Evolutionary conservation across 2,329 filamentous ascomycete genomes (phyloP).

Genomic region (Colletotrichum sp.): DNA sequence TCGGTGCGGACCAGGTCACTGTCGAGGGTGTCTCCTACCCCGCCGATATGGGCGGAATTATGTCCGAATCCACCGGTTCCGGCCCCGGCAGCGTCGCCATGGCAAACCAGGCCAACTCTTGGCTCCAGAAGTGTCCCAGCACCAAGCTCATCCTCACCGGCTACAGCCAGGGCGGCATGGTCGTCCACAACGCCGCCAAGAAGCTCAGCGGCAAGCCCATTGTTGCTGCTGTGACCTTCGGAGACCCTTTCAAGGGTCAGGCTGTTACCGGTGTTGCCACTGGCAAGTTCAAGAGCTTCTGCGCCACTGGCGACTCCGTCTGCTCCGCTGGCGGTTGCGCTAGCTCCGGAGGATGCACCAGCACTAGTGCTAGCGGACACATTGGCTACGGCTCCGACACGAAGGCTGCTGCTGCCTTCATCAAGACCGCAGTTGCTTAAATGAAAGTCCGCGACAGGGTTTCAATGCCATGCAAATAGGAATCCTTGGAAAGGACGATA

Average conservation of each 20-base stretch:
- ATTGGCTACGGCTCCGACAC: constrained; percentile 8
- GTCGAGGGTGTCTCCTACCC: constrained; percentile 60
- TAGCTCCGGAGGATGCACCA: constrained; percentile 1
- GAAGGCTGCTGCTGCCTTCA: background rate
- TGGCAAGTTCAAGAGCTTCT: constrained; percentile 16
- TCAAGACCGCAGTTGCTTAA: constrained; percentile 8
- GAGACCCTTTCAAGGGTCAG: constrained; percentile 16
- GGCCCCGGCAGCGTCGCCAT: constrained; percentile 46
- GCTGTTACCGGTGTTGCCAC: background rate
- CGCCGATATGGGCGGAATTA: constrained; percentile 47
- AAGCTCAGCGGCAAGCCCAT: constrained; percentile 23
- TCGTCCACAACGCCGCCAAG: constrained; percentile 48
- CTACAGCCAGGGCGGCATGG: constrained; percentile 46
- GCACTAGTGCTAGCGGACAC: background rate
- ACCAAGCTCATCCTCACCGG: constrained; percentile 52
- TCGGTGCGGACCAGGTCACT: constrained; percentile 48
- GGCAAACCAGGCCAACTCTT: constrained; percentile 30
- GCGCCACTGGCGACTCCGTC: background rate
- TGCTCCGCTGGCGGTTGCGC: constrained; percentile 11
- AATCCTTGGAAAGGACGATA: background rate
- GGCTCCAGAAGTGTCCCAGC: constrained; percentile 44
- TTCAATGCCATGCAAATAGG: background rate
- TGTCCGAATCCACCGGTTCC: constrained; percentile 45
- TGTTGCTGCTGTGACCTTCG: constrained; percentile 16
- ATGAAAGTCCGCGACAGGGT: background rate